Evolutionary conservation across 257 asterid species (phyloP).

Genomic region (Datura wrightii): DNA sequence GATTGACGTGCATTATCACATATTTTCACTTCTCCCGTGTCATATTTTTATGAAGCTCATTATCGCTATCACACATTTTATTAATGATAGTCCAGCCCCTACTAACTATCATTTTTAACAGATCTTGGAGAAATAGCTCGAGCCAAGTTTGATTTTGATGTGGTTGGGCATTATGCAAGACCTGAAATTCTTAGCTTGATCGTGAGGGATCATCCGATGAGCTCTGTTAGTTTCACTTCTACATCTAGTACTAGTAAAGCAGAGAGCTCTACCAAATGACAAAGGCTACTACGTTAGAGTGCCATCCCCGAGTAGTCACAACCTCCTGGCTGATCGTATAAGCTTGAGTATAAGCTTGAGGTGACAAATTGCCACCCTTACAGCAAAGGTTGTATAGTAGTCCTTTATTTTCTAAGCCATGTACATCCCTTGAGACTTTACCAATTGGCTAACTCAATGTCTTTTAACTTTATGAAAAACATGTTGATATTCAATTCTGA

Average conservation of each 20-base stretch:
- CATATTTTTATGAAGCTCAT: background rate
- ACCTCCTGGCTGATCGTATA: background rate
- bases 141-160: conserved; percentile 93
- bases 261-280: conserved; percentile 51
- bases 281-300: background rate
- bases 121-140: conserved; percentile 92
- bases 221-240: conserved; percentile 75
- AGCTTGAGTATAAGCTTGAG: background rate
- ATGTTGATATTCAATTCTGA: background rate
- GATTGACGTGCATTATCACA: background rate
- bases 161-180: conserved; percentile 92
- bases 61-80: background rate
- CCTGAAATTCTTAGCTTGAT: conserved; percentile 86
- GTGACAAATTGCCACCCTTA: background rate
- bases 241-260: conserved; percentile 57
- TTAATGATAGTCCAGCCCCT: background rate
- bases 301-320: background rate
- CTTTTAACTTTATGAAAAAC: background rate
- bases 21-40: background rate
- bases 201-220: conserved; percentile 77
- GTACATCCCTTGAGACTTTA: conserved; percentile 6
- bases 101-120: conserved; percentile 34
- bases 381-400: conserved; percentile 17
- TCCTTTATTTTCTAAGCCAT: background rate
- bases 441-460: conserved; percentile 10